phyloP scores from a whole-genome alignment of 2,329 filamentous ascomycete species.

The Aschersonia sp. region DNA sequence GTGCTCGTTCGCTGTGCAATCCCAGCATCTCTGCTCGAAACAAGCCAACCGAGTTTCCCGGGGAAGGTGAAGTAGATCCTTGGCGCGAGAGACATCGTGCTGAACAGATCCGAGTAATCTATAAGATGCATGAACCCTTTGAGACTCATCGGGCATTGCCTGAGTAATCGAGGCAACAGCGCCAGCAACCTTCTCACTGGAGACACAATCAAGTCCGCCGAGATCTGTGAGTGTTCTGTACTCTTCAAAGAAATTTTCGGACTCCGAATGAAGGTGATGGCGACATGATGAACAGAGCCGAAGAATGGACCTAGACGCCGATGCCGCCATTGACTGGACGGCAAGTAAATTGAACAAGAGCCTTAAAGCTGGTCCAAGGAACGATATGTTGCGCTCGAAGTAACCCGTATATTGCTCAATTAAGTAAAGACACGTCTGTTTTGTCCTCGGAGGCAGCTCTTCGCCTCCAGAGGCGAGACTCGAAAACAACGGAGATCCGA shows the following conservation, averaged over 20 bases:
- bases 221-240: slow-evolving; percentile 49
- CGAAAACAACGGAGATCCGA: slow-evolving; percentile 42
- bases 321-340: slow-evolving; percentile 44
- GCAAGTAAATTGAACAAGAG: slow-evolving; percentile 59
- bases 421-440: slow-evolving; percentile 53
- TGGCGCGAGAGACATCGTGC: slow-evolving; percentile 28
- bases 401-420: slow-evolving; percentile 64
- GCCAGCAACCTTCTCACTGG: slow-evolving; percentile 59
- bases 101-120: slow-evolving; percentile 48
- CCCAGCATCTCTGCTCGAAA: slow-evolving; percentile 11
- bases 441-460: slow-evolving; percentile 44
- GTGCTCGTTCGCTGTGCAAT: slow-evolving; percentile 23
- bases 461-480: slow-evolving; percentile 33
- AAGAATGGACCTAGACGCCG: slow-evolving; percentile 60
- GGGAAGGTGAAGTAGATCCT: slow-evolving; percentile 8
- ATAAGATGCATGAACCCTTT: slow-evolving; percentile 37
- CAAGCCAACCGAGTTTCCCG: slow-evolving; percentile 8
- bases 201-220: slow-evolving; percentile 43
- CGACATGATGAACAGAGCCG: slow-evolving; percentile 65
- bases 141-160: slow-evolving; percentile 44
- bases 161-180: slow-evolving; percentile 66
- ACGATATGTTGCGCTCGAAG: slow-evolving; percentile 54
- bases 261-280: slow-evolving; percentile 49
- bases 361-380: slow-evolving; percentile 55
- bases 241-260: slow-evolving; percentile 54